A percentile compares a stretch with the other conserved stretches of the same genome.
Evolutionary conservation across 257 asterid genomes (phyloP).

Genomic region (Knoxia roxburghii): DNA sequence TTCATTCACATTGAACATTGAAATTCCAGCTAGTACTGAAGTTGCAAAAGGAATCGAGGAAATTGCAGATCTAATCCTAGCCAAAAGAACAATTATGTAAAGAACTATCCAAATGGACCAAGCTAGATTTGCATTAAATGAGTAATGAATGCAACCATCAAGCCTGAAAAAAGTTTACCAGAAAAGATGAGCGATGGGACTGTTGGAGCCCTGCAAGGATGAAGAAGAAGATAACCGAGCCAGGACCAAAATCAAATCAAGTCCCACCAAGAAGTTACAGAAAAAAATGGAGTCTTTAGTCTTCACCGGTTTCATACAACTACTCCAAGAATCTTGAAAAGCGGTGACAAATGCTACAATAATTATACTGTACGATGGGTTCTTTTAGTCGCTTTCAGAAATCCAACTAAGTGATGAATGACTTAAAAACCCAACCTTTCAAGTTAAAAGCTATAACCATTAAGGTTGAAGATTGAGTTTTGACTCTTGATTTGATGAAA

Average conservation of each 20-base stretch:
- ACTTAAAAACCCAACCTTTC: background rate
- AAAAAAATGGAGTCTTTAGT: too few relatives aligned
- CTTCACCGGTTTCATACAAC: background rate
- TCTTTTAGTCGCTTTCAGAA: slow-evolving; percentile 12
- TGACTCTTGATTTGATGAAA: background rate
- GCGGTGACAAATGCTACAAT: background rate
- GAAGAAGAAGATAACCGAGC: background rate
- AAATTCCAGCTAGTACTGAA: background rate
- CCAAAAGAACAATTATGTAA: background rate
- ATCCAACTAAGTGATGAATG: background rate
- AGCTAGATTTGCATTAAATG: background rate
- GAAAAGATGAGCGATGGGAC: background rate
- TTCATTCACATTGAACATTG: background rate
- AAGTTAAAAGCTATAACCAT: slow-evolving; percentile 4
- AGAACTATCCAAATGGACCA: background rate
- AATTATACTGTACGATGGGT: background rate
- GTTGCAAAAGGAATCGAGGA: background rate
- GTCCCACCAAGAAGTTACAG: background rate
- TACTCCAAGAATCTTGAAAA: slow-evolving; percentile 3
- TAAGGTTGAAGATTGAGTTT: slow-evolving; percentile 3
- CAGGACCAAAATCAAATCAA: background rate
- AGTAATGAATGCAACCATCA: background rate
- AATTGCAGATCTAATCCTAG: slow-evolving; percentile 15
- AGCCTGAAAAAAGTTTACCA: background rate
- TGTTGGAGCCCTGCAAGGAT: background rate